Base-by-base conservation (phyloP, 352 stramenopile genomes). In the Phytophthora megakarya region DNA sequence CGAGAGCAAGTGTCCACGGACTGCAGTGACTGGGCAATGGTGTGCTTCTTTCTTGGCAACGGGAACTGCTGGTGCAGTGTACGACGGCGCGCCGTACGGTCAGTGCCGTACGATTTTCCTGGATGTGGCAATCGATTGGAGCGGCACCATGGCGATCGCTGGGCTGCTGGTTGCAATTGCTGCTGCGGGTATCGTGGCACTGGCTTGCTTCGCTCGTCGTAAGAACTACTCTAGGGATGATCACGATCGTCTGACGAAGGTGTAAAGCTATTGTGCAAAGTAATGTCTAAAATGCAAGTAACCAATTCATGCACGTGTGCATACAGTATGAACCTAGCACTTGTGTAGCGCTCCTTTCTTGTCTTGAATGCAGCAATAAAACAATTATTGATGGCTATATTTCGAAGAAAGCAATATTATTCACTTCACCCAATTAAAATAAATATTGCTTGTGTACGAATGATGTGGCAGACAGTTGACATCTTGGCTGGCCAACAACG, bases 41-140 rank as follows among this genome's bases (percentile, higher is more conserved):
- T 93, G 84, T 60, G 81, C 77, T 28, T 39, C 53, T n/a, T 89
- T 84, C 51, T 58, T 93, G 16, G 50, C 80, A 13, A 80, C 52
- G 3, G 72, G 76, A 32, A 80, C 72, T 32, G 43, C 59, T 30
- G 78, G 77, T 21, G 72, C 72, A 8, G 65, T 88, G 6, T 91
- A 84, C 61, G 66, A 76, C 6, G 84, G 85, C 46, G 88, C 86
- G 18, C 86, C 86, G 18, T 94, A 92, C 63, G 78, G 80, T 37
- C 70, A 92, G 50, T 94, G 86, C 60, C 86, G 86, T 55, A 61
- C 39, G 9, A 79, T 74, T 42, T 93, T 94, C 63, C 50, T 94
- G 8, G 69, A 84, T 47, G 61, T 92, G 25, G 83, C 79, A 10
- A 78, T 80, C 28, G 78, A 82, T 64, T 93, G 85, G 85, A 76